Conservation (phyloP, 2,329 filamentous ascomycete species). For the Juglanconis sp. region DNA sequence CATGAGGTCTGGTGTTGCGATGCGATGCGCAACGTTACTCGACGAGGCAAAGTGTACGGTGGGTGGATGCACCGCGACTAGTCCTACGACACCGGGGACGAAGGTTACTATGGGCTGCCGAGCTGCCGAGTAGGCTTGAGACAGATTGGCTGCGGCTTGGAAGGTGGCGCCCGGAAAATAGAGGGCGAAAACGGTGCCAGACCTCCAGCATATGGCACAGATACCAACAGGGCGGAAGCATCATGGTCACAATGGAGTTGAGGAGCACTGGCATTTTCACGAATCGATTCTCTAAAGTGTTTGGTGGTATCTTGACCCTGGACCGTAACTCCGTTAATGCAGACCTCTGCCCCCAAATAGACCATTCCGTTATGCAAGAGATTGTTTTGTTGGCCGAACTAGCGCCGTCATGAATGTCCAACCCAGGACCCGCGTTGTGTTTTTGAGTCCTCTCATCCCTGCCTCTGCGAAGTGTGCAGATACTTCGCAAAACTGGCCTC, state of each 20-base stretch:
- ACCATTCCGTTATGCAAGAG: conserved; percentile 20
- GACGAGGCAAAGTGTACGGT: not conserved
- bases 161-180: not conserved
- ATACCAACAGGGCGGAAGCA: not conserved
- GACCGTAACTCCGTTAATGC: conserved; percentile 26
- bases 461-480: conserved; percentile 41
- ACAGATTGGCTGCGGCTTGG: not conserved
- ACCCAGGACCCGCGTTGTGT: not conserved
- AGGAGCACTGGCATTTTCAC: conserved; percentile 5
- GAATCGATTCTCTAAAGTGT: conserved; percentile 16
- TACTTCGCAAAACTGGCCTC: conserved; percentile 64
- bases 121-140: not conserved
- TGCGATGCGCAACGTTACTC: not conserved
- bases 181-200: not conserved
- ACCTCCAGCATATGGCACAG: not conserved
- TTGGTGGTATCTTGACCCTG: conserved; percentile 23
- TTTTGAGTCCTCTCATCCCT: not conserved
- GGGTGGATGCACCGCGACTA: not conserved
- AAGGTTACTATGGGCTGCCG: not conserved
- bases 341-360: not conserved
- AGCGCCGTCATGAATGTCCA: not conserved
- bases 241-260: conserved; percentile 13
- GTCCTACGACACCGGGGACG: not conserved
- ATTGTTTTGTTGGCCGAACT: conserved; percentile 14
- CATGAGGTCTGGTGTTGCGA: not conserved